A percentile compares a stretch with the other conserved stretches of the same genome.
Conservation (phyloP, 2,329 filamentous ascomycete species). For the Penicillium capsulatum region DNA sequence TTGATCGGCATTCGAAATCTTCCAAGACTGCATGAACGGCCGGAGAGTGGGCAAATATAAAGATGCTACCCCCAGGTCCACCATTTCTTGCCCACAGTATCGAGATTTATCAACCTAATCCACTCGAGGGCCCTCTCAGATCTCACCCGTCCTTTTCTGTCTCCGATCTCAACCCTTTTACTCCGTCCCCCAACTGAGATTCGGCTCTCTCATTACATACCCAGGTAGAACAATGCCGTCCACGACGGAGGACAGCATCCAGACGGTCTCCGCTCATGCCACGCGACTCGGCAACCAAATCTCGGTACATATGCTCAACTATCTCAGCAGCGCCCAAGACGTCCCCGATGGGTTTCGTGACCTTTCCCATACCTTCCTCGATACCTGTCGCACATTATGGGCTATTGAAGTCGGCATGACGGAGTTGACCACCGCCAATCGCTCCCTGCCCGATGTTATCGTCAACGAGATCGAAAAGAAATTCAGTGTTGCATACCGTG, state of each 20-base stretch:
- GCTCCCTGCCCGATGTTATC: conserved; percentile 57
- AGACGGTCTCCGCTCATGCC: conserved; percentile 51
- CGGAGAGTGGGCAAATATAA: too few species aligned
- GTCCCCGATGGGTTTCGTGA: conserved; percentile 55
- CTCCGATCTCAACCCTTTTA: too few species aligned
- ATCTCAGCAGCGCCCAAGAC: conserved; percentile 54
- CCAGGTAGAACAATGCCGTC: conserved; percentile 10
- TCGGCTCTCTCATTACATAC: too few species aligned
- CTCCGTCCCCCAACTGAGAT: too few species aligned
- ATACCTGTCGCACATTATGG: conserved; percentile 62
- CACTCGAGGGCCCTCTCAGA: too few species aligned
- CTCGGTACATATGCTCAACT: conserved; percentile 62
- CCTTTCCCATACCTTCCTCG: conserved; percentile 63
- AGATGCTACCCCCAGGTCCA: too few species aligned
- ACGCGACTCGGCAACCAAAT: conserved; percentile 61
- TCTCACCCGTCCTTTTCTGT: too few species aligned
- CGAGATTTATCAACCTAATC: too few species aligned
- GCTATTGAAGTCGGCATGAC: conserved; percentile 63
- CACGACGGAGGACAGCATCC: conserved; percentile 17
- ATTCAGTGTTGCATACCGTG: conserved; percentile 57
- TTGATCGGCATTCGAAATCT: too few species aligned
- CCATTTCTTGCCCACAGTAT: too few species aligned
- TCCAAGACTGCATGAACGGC: too few species aligned
- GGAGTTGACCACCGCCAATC: conserved; percentile 50
- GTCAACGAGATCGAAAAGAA: conserved; percentile 61